Base-by-base conservation (phyloP, 1,139 yeast species). In the Nakaseomyces sp. region DNA sequence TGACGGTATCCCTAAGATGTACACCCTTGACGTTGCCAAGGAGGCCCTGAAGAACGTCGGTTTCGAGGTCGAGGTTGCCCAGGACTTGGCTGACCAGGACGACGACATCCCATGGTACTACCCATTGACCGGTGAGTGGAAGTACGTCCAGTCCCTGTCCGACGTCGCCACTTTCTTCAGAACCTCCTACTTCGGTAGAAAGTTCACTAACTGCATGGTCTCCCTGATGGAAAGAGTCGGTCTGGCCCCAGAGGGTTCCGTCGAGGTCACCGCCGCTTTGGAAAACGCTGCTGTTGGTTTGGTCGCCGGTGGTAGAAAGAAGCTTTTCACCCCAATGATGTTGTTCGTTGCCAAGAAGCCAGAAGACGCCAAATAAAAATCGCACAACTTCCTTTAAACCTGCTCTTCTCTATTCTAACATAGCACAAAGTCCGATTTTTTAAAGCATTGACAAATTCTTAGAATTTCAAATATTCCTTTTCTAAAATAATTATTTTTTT, bases 1-100 rank as follows among this genome's bases (percentile, higher is more conserved):
- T 62, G 96, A 91, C 65, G 98, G 98, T 70, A 91, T 91, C 60
- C 97, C 98, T 64, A 89, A 91, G 72, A 91, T 91, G 98, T 88
- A 77, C 76, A 69, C 72, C 58, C 77, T 79, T 56, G 76, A 79
- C 51, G 96, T 87, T 58, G 97, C 98, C 39, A 82, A 79, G 63
- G 70, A 83, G 50, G 98, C 98, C 17, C 74, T 93, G 61, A 73
- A 78, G 65, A 74, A 74, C 44, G 96, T 87, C 53, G 99, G 99
- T 13, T 91, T 91, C 65, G 83, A 85, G 55, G 70, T 91, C 56
- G 75, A 76, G 58, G 76, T 74, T 64, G 77, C 80, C 67, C 72
- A 73, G 57, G 98, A 91, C 66, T 73, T 91, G 65, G 96, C 98
- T 45, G 87, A 79, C 52, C 69, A 71, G 49, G 79, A 77, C 50